Evolutionary conservation across 2,329 filamentous ascomycete species (phyloP), one percentile per base, ranked within the genome.

Genomic region (Botrytis hyacinthi): DNA sequence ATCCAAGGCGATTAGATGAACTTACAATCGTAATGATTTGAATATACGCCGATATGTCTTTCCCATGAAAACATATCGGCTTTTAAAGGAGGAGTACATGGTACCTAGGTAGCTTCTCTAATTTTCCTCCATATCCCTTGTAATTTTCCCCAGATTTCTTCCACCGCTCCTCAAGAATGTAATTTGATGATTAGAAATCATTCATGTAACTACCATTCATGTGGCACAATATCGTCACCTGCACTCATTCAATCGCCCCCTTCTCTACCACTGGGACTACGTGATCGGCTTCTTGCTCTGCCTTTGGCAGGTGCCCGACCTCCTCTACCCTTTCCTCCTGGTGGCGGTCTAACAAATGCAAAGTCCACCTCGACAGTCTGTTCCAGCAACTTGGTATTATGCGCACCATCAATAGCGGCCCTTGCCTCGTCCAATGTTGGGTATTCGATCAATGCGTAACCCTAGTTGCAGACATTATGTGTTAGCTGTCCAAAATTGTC

Each of bases 391-490:
- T 95, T 93, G 60, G 90, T 89, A 76, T 90, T 86, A 82, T 96
- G 88, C n/a, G 92, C 91, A 78, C 90, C 91, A 81, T 94, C 90
- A 79, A 96, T 93, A 62, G 93, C 93, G n/a, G 91, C 92, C 76
- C 91, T 89, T 22, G 93, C 93, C 82, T 96, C 93, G 76, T 90
- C 87, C 59, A 94, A 85, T 0, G 93, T 95, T 1, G 92, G 86
- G 83, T 94, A 96, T 82, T 96, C 93, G 82, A 96, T 95, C 78
- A 96, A 84, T 44, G 92, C 93, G 83, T 96, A 96, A 77, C 93
- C 93, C 93, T 95, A 73, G 67, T 18, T 40, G 57, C 61, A 60
- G 66, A 61, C 57, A 32, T 75, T 71, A 18, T n/a, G 35, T 70
- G 68, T 66, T 72, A 42, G 59, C 70, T 54, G 37, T 42, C 59